Evolutionary conservation across 73 alveolate species (phyloP).

Genomic region (Paramecium caudatum): DNA sequence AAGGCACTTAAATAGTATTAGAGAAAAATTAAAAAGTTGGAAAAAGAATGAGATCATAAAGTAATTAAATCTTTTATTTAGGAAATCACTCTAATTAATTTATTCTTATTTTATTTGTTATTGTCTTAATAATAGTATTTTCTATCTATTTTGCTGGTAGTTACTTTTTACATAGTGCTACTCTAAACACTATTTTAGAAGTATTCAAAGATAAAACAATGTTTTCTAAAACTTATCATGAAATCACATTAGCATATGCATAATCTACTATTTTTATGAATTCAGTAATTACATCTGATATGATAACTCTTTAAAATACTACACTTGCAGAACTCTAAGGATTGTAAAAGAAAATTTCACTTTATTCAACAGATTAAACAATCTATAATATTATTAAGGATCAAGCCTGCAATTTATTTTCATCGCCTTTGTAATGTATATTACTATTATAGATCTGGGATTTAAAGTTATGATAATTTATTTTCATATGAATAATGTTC

Average conservation of each 20-base stretch:
- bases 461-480: background rate
- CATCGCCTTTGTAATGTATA: background rate
- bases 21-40: constrained; percentile 2
- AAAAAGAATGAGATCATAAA: background rate
- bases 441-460: background rate
- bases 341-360: background rate
- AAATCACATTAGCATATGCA: constrained; percentile 10
- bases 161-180: background rate
- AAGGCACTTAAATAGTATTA: background rate
- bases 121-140: background rate
- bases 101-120: constrained; percentile 12
- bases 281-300: background rate
- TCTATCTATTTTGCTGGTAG: background rate
- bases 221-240: background rate
- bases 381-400: background rate
- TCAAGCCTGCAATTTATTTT: background rate
- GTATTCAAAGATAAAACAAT: background rate
- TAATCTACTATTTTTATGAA: background rate
- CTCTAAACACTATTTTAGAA: background rate
- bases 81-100: constrained; percentile 8
- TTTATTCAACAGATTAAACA: background rate
- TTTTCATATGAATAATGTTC: background rate
- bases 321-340: background rate
- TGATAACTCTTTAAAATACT: background rate
- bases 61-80: background rate